A percentile compares a stretch with the other conserved stretches of the same genome.
Conservation (phyloP, 2,329 filamentous ascomycete genomes). For the Dactylellina haptotyla region DNA sequence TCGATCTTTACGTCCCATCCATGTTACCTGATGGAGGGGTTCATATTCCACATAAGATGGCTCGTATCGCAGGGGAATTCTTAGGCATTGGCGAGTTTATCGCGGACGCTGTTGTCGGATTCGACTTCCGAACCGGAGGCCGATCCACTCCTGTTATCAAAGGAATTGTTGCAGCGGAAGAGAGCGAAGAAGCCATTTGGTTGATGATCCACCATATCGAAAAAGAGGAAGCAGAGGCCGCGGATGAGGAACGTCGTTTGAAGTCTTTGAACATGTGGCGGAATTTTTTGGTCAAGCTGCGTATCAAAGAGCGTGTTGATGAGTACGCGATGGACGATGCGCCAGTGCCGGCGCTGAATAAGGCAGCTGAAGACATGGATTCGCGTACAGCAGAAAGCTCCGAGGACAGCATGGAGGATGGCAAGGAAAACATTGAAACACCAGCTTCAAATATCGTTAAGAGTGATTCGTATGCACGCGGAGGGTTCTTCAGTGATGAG, state of each 20-base stretch:
- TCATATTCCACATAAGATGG: constrained; percentile 62
- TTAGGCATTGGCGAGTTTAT: constrained; percentile 77
- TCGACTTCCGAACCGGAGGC: constrained; percentile 79
- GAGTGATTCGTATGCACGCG: constrained; percentile 34
- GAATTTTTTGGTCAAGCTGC: constrained; percentile 70
- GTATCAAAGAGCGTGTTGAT: constrained; percentile 78
- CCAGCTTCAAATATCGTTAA: constrained; percentile 55
- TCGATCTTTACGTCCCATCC: constrained; percentile 53
- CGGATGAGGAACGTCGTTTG: constrained; percentile 17
- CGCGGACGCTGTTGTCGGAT: constrained; percentile 88
- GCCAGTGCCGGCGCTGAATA: neutral
- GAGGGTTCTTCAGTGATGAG: constrained; percentile 42
- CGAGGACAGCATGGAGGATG: neutral
- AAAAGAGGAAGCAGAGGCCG: constrained; percentile 35
- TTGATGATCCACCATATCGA: constrained; percentile 58
- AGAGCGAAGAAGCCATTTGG: constrained; percentile 66
- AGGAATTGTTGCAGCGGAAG: constrained; percentile 80
- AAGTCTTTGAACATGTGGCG: constrained; percentile 67
- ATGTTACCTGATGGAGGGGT: constrained; percentile 23
- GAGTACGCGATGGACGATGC: constrained; percentile 62
- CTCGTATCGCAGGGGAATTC: constrained; percentile 76
- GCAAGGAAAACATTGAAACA: constrained; percentile 66
- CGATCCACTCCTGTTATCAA: constrained; percentile 84
- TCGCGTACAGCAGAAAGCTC: no score
- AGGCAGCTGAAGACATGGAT: constrained; percentile 2